Evolutionary conservation across 23 red algal genomes (phyloP), one percentile per base, ranked within the genome.

Genomic region (Cyanidioschyzon merolae): DNA sequence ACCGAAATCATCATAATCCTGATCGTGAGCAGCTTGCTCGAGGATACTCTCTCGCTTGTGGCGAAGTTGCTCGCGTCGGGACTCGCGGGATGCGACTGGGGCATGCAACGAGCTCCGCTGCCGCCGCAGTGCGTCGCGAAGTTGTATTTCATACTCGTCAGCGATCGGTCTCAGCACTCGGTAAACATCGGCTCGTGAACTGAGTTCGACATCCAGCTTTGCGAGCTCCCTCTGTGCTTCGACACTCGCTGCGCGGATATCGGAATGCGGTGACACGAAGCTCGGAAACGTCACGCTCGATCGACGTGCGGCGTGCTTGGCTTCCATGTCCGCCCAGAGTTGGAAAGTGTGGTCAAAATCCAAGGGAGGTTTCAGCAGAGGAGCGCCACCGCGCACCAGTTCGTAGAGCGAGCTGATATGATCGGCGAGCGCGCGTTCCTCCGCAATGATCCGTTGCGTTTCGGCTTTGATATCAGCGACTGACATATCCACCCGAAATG

Each of bases 341-440:
- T 71, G 63, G 32, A 71, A 71, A 35, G 63, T 71, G 29, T 71
- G 63, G 7, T 25, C 63, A 71, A 71, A 71, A 35, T 71, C 63
- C 63, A 71, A 27, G 7, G 63, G 63, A 7, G 63, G 12, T 27
- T 71, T 27, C 63, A 71, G 29, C 21, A 71, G 63, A 7, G 32
- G n/a, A 3, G 63, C 63, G 29, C 63, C 63, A 35, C n/a, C 16
- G 12, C 63, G 63, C 2, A 71, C 30, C 2, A 17, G 32, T 3
- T 25, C 32, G 63, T 32, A 71, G 12, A 71, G 32, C 12, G 63
- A 15, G 32, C n/a, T 27, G 16, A 71, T 15, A 32, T 71, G 63
- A 35, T 71, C 63, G 29, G 63, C 63, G n/a, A 71, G 63, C n/a
- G 63, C 63, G 29, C 63, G 63, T 32, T 71, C 63, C 63, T 71